phyloP scores from a whole-genome alignment of 805 yeast genomes.

The Suhomyces kilbournensis region DNA sequence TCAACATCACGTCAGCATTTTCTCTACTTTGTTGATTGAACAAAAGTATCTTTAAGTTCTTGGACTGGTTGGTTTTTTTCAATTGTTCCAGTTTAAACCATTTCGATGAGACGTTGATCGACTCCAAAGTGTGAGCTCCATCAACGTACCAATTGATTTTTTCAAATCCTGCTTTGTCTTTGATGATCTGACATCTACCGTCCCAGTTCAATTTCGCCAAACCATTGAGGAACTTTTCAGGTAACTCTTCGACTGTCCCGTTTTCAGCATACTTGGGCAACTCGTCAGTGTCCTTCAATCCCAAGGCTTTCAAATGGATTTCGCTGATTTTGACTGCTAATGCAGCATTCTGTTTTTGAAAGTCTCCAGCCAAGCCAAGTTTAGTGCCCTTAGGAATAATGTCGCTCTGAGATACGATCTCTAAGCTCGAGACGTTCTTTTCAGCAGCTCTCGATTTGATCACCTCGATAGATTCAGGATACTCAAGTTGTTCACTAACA shows the following conservation, averaged over 20 bases:
- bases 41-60: conserved; percentile 50
- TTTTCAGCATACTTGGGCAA: conserved; percentile 19
- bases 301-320: conserved; percentile 53
- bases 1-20: conserved; percentile 59
- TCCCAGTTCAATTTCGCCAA: conserved; percentile 77
- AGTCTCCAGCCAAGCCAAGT: conserved; percentile 78
- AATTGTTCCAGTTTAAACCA: conserved; percentile 57
- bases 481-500: conserved; percentile 54
- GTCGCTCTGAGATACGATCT: conserved; percentile 48
- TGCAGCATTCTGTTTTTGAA: conserved; percentile 84
- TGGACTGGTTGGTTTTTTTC: conserved; percentile 16
- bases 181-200: conserved; percentile 87
- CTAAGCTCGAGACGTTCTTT: conserved; percentile 43
- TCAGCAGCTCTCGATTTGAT: conserved; percentile 69
- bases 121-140: conserved; percentile 95
- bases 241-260: conserved; percentile 31
- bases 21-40: conserved; percentile 96
- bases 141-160: conserved; percentile 78
- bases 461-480: conserved; percentile 51
- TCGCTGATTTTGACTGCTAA: conserved; percentile 72
- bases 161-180: conserved; percentile 35
- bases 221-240: conserved; percentile 54
- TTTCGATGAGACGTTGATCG: conserved; percentile 71
- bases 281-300: conserved; percentile 26
- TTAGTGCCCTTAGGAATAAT: conserved; percentile 37